Evolutionary conservation across 192 early-diverging fungal genomes (phyloP), one percentile per base, ranked within the genome.

Genomic region (Backusella tarrabulga): DNA sequence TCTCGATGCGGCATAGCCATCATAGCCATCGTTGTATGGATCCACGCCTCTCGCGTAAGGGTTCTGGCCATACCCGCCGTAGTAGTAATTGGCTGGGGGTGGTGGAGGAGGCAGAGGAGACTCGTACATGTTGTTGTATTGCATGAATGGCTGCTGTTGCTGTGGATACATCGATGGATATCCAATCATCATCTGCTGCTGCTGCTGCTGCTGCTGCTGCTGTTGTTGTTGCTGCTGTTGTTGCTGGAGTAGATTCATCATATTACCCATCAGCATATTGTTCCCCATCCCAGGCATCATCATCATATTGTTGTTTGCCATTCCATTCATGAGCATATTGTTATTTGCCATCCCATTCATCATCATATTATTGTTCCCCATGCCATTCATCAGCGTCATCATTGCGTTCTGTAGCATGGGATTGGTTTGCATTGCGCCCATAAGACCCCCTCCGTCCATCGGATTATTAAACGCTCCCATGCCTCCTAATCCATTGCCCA

Each of bases 61-160:
- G 0, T 19, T 35, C 6, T 35, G 32, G 3, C 56, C 56, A 14
- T 63, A 29, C 4, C 38, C 38, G 26, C 68, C 35, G 2, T 70
- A 70, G 11, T 69, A 40, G 4, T 23, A 40, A 6, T 17, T 70
- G n/a, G 3, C 41, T 5, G 68, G 38, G 9, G n/a, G 36, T 12
- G 19, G 35, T 1, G 34, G 36, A 26, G 52, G 34, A 36, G 34
- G 68, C 34, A 36, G 4, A 11, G 67, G 7, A 17, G 17, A 21
- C 21, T 36, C 68, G n/a, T 68, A 63, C 56, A 21, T 40, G 35
- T 70, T 70, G 3, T 29, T 41, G 35, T 70, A 36, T 12, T 40
- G 35, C 68, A 36, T 70, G 21, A 36, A 63, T 9, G 54, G 68
- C 17, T 23, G 68, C n/a, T 69, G 68, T 70, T 70, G 68, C 34